Evolutionary conservation across 495 filamentous ascomycete species (phyloP), one percentile per base, ranked within the genome.

Genomic region (Physcia stellaris): DNA sequence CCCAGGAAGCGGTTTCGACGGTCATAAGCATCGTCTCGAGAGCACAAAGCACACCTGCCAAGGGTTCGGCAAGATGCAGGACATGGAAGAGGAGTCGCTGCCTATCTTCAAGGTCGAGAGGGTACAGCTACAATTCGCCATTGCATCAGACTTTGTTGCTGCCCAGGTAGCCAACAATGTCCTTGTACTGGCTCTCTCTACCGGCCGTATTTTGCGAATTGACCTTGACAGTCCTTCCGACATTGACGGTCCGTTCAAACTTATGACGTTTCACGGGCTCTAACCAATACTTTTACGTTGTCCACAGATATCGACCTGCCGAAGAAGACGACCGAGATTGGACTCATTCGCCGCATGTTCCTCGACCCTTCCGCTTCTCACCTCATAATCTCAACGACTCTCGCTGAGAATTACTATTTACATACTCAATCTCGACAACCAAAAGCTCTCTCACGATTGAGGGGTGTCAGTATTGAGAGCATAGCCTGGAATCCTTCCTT

Each of bases 121-220:
- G 41, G 90, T 98, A 15, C 76, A 85, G 64, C 80, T 96, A 33
- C 82, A 86, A 51, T 96, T 95, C 65, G 72, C 77, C 21, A 77
- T 95, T 45, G 80, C 86, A 17, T 81, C 85, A 46, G 83, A 94
- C 59, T 95, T 98, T 54, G 90, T 93, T 24, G 86, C 92, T 18
- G 86, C 87, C 30, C 86, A 94, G 59, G 87, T 94, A 20, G 87
- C 88, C 39, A 95, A 98, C 61, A 95, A 98, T 70, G 86, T 95
- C 35, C 70, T 98, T 37, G 74, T 96, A 11, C 61, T 98, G 34
- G 90, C 90, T 20, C 64, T 96, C 28, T 85, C 83, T 0, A 93
- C 82, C 30, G 82, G 83, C 22, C 77, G 86, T 32, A 86, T 98
- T 49, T 66, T 96, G 32, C 73, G 90, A 35, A 96, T 98, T 53